Conservation (phyloP, 1,284 basidiomycete genomes). For the Laetiporus sulphureus region DNA sequence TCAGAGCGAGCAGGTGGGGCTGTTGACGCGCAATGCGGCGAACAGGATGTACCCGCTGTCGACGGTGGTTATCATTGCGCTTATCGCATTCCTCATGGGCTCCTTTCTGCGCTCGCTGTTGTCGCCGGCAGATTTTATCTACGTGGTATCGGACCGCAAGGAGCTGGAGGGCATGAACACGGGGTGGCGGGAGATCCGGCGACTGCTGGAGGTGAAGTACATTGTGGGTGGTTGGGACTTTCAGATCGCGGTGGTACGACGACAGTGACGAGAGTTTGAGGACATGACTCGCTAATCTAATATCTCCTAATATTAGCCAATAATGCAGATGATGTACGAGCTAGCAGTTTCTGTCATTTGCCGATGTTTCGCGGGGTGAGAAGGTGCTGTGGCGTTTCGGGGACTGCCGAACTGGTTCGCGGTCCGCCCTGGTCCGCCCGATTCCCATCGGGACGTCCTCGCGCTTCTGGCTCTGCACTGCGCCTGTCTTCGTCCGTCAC, state of each 20-base stretch:
- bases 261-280: conserved; percentile 36
- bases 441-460: conserved; percentile 32
- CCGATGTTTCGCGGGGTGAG: no score
- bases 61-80: conserved; percentile 68
- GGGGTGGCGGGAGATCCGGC: conserved; percentile 79
- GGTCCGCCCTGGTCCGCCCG: conserved; percentile 20
- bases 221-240: conserved; percentile 76
- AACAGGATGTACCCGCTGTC: conserved; percentile 39
- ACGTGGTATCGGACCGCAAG: conserved; percentile 53
- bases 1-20: conserved; percentile 6
- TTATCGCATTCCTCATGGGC: conserved; percentile 89
- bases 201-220: conserved; percentile 75
- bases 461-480: conserved; percentile 21
- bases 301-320: no score
- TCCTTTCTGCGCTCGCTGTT: conserved; percentile 84
- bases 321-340: no score
- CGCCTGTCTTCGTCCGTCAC: conserved; percentile 8
- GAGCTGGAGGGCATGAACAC: conserved; percentile 43
- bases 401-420: conserved; percentile 21
- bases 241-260: conserved; percentile 70
- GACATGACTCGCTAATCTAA: conserved; percentile 4
- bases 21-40: conserved; percentile 9
- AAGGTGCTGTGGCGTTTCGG: no score
- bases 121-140: conserved; percentile 89
- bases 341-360: no score